A percentile compares a stretch with the other conserved stretches of the same genome.
Conservation (phyloP, 31 red algal genomes). For the Asparagopsis taxiformis region DNA sequence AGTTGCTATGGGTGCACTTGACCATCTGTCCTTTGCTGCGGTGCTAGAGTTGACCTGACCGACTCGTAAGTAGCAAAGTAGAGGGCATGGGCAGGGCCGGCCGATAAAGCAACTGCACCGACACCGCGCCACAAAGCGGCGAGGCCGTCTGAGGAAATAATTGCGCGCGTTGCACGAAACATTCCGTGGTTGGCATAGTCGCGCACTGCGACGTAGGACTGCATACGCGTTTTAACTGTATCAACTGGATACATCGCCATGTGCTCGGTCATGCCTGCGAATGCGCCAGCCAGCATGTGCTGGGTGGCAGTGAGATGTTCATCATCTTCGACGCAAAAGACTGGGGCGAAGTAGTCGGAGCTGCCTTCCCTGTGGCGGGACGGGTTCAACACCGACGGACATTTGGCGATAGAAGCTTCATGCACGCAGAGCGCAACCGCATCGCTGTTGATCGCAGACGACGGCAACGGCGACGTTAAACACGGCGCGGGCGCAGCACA, state of each 20-base stretch:
- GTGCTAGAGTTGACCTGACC: conserved; percentile 6
- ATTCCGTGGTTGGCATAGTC: conserved; percentile 15
- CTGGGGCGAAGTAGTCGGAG: no score
- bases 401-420: no score
- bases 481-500: no score
- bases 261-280: conserved; percentile 80
- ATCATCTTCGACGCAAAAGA: conserved; percentile 32
- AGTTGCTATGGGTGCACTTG: conserved; percentile 52
- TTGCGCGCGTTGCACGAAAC: conserved; percentile 31
- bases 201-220: conserved; percentile 52
- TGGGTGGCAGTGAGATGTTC: conserved; percentile 23
- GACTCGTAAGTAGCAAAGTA: conserved; percentile 90
- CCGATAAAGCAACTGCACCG: conserved; percentile 70
- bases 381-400: no score
- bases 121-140: conserved; percentile 69
- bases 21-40: conserved; percentile 18
- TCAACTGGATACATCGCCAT: conserved; percentile 76
- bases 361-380: no score
- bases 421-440: no score
- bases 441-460: no score
- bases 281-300: conserved; percentile 81
- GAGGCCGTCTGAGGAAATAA: conserved; percentile 47
- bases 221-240: conserved; percentile 84
- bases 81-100: conserved; percentile 92
- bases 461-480: no score